phyloP scores from a whole-genome alignment of 306 rosid species.

The Cucumis cinereus region DNA sequence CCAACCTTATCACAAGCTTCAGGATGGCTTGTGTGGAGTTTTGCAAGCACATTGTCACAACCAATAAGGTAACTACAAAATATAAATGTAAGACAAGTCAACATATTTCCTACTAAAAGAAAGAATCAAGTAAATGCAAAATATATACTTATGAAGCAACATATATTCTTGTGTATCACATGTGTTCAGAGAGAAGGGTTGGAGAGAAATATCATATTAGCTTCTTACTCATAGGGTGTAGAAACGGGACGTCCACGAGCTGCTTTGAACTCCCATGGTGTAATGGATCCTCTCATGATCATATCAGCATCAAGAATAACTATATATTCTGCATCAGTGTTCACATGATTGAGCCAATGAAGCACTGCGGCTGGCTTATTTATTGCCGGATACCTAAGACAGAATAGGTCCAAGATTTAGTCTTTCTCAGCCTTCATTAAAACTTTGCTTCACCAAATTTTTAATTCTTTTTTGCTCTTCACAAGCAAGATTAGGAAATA shows the following conservation, averaged over 20 bases:
- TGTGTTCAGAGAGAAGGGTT: not conserved
- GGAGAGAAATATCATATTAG: not conserved
- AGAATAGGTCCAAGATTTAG: not conserved
- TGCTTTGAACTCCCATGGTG: conserved; percentile 98
- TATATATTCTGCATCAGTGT: conserved; percentile 76
- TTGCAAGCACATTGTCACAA: conserved; percentile 87
- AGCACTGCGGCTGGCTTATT: conserved; percentile 98
- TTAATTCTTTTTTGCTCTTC: not conserved
- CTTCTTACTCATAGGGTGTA: conserved; percentile 90
- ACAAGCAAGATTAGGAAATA: not conserved
- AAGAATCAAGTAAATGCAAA: not conserved
- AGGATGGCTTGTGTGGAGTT: conserved; percentile 85
- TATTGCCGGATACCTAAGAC: conserved; percentile 91
- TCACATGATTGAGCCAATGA: conserved; percentile 94
- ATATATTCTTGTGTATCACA: not conserved
- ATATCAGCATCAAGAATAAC: conserved; percentile 99
- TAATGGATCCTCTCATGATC: conserved; percentile 92
- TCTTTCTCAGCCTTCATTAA: not conserved
- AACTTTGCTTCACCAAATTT: not conserved
- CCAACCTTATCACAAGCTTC: conserved; percentile 98
- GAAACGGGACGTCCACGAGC: conserved; percentile 83
- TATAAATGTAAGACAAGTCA: conserved; percentile 6
- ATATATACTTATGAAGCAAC: not conserved
- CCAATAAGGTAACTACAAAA: conserved; percentile 80
- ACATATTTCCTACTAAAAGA: not conserved